These are phyloP conservation scores for Ceratocystis eucalypticola DNA, from an alignment of 2,329 filamentous ascomycete species.

Conservation along the genomic window DNA sequence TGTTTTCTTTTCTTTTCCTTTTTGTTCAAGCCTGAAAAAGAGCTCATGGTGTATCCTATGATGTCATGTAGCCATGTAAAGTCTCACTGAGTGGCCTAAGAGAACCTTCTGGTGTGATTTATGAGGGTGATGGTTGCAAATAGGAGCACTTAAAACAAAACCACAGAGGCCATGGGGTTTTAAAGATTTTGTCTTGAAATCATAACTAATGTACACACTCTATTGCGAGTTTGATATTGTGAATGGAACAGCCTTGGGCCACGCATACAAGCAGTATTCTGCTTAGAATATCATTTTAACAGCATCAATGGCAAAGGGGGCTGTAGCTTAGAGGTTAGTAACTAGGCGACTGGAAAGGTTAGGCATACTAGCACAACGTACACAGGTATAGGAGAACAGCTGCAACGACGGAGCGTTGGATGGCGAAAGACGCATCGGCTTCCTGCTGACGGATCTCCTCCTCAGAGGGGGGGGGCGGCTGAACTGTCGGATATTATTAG, in stretches of 20 bases:
- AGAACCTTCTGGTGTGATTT: not conserved
- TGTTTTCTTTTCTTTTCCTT: not conserved
- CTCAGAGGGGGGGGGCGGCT: constrained; percentile 52
- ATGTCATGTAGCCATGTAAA: not conserved
- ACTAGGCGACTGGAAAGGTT: not conserved
- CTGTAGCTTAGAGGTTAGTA: constrained; percentile 27
- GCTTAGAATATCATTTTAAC: constrained; percentile 33
- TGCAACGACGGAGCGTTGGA: constrained; percentile 53
- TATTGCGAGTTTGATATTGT: constrained; percentile 9
- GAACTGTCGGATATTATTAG: constrained; percentile 34
- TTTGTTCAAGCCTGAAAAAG: not conserved
- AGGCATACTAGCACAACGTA: constrained; percentile 32
- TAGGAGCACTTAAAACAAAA: not conserved
- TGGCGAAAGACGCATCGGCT: constrained; percentile 50
- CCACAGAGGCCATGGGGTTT: not conserved
- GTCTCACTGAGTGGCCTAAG: not conserved
- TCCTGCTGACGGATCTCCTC: constrained; percentile 60
- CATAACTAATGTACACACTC: constrained; percentile 16
- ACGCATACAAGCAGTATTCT: not conserved
- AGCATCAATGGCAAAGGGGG: constrained; percentile 45
- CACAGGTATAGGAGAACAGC: constrained; percentile 63
- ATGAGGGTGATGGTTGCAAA: not conserved
- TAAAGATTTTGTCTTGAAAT: constrained; percentile 7
- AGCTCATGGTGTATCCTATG: not conserved
- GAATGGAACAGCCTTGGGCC: not conserved